Conservation (phyloP, 441 rosid genomes). For the Omphalea diandra region DNA sequence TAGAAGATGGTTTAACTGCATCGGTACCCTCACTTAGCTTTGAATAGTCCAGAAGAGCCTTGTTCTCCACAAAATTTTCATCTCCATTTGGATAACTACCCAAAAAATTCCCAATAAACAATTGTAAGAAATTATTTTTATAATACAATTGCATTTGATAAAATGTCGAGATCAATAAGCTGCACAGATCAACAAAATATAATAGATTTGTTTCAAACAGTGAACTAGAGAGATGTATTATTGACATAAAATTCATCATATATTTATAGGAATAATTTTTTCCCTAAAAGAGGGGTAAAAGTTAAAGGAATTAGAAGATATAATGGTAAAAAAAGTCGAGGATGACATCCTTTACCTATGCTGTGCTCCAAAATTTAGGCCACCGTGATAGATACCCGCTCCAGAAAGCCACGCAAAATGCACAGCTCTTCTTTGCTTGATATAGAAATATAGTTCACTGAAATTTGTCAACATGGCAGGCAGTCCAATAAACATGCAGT, state of each 20-base stretch:
- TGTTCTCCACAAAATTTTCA: conserved; percentile 97
- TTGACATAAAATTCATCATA: background rate
- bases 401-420: conserved; percentile 99
- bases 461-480: conserved; percentile 23
- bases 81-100: conserved; percentile 85
- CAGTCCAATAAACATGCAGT: conserved; percentile 9
- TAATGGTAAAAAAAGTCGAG: conserved; percentile 28
- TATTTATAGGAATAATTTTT: background rate
- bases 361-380: conserved; percentile 95
- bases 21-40: conserved; percentile 77
- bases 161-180: conserved; percentile 8
- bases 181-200: conserved; percentile 6
- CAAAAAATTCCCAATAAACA: conserved; percentile 24
- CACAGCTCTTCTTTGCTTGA: conserved; percentile 97
- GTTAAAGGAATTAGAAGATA: background rate
- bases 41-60: conserved; percentile 85
- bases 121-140: conserved; percentile 23
- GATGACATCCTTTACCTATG: conserved; percentile 57
- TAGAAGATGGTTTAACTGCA: conserved; percentile 76
- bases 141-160: conserved; percentile 6
- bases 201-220: conserved; percentile 8
- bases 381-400: conserved; percentile 98
- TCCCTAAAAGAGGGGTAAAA: background rate
- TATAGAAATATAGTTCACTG: conserved; percentile 95
- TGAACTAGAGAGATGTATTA: background rate